phyloP scores from a whole-genome alignment of 1,139 yeast genomes.

The Kodamaea arcana region DNA sequence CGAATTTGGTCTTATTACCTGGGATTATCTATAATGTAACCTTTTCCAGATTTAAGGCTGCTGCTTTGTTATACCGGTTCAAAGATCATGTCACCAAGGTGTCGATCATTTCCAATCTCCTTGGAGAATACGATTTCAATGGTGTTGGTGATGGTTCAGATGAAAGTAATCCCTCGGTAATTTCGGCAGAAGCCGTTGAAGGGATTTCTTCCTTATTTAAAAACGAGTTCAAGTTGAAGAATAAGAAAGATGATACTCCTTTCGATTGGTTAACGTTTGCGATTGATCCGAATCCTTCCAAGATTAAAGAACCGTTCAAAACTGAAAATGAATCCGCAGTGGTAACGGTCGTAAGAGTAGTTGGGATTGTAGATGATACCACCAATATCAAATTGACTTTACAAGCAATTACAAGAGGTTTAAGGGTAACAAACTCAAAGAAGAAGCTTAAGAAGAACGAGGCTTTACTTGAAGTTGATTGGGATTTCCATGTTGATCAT shows the following conservation, averaged over 20 bases:
- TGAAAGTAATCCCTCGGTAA: conserved; percentile 15
- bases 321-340: conserved; percentile 14
- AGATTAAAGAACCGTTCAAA: conserved; percentile 24
- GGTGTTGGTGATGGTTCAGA: conserved; percentile 11
- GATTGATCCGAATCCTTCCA: conserved; percentile 37
- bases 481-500: conserved; percentile 18
- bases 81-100: conserved; percentile 27
- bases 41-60: conserved; percentile 46
- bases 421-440: conserved; percentile 11
- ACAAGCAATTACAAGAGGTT: conserved; percentile 52
- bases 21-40: conserved; percentile 59
- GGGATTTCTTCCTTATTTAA: conserved; percentile 32
- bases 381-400: conserved; percentile 46
- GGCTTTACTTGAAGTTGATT: conserved; percentile 26
- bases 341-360: conserved; percentile 47
- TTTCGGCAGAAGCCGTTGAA: conserved; percentile 33
- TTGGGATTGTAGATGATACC: conserved; percentile 46
- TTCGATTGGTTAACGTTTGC: conserved; percentile 42
- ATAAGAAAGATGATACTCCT: conserved; percentile 7
- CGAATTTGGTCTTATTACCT: conserved; percentile 52
- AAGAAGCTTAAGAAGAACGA: conserved; percentile 23
- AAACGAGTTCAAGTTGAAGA: conserved; percentile 15
- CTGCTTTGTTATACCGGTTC: conserved; percentile 41
- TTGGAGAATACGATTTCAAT: conserved; percentile 34
- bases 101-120: conserved; percentile 28